Conservation (phyloP, 352 stramenopile species). For the Albugo candida region DNA sequence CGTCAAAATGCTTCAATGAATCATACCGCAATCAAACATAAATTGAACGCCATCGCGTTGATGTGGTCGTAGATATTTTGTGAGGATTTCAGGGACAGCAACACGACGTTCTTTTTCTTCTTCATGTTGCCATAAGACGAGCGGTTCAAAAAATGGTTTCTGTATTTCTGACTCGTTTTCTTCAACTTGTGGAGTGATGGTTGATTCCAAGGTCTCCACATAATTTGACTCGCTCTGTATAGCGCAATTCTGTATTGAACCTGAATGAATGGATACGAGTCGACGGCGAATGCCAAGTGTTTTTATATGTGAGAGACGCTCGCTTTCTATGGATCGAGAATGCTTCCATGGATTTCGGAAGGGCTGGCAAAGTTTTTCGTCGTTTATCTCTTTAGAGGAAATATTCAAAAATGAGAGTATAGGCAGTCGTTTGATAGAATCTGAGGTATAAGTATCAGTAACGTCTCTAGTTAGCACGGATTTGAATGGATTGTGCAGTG, state of each 20-base stretch:
- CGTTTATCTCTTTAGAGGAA: constrained; percentile 21
- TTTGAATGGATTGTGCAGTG: too few relatives aligned
- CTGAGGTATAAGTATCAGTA: constrained; percentile 5
- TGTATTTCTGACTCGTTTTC: constrained; percentile 22
- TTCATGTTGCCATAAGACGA: constrained; percentile 66
- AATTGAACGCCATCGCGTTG: constrained; percentile 93
- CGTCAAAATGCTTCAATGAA: background rate
- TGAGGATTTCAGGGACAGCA: constrained; percentile 79
- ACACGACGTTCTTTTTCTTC: constrained; percentile 38
- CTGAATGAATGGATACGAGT: constrained; percentile 29
- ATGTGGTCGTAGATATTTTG: constrained; percentile 90
- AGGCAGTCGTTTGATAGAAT: constrained; percentile 54
- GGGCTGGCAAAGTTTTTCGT: constrained; percentile 29
- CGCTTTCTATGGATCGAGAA: constrained; percentile 44
- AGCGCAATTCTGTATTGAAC: background rate
- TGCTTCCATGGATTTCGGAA: constrained; percentile 67
- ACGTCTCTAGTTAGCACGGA: too few relatives aligned
- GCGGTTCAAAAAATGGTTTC: constrained; percentile 19
- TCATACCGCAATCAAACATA: constrained; percentile 90
- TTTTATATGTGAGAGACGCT: constrained; percentile 55
- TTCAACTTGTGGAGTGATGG: constrained; percentile 14
- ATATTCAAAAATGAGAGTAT: constrained; percentile 69
- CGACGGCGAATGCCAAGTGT: constrained; percentile 58
- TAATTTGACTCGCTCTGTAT: background rate
- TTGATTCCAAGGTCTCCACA: background rate